A percentile compares a stretch with the other conserved stretches of the same genome.
Evolutionary conservation across 306 rosid species (phyloP).

Genomic region (Cucumis melo): DNA sequence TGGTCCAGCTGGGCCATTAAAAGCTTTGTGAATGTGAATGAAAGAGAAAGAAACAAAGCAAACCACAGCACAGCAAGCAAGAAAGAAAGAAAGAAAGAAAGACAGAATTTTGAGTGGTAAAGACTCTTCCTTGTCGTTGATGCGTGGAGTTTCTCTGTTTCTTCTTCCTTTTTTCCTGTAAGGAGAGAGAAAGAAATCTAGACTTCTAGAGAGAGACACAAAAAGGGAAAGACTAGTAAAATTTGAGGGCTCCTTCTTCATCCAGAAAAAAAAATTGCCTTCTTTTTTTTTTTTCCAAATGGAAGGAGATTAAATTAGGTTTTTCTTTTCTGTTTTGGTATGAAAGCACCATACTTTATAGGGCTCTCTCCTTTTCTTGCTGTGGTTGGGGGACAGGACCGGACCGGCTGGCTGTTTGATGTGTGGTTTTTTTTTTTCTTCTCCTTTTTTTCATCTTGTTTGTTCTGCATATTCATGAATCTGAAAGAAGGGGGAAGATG

Average conservation of each 20-base stretch:
- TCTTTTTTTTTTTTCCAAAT: neutral
- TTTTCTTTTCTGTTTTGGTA: no score
- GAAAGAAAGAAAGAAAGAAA: neutral
- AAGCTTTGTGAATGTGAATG: conserved; percentile 21
- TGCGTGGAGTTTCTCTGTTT: conserved; percentile 58
- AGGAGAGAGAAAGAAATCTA: conserved; percentile 28
- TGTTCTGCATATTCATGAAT: neutral
- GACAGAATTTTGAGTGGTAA: conserved; percentile 17
- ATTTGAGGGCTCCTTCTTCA: neutral
- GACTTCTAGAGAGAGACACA: neutral
- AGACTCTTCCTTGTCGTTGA: conserved; percentile 46
- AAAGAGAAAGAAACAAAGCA: conserved; percentile 8
- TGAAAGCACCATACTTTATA: neutral
- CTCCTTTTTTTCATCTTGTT: neutral
- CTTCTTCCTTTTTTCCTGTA: conserved; percentile 30
- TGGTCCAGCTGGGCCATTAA: conserved; percentile 99
- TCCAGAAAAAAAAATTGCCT: neutral
- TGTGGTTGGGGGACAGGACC: neutral
- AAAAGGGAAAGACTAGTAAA: conserved; percentile 1
- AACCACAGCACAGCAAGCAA: no score
- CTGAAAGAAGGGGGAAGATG: neutral
- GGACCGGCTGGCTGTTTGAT: neutral
- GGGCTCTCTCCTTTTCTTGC: neutral
- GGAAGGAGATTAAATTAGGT: neutral
- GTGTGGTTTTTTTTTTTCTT: neutral